These are phyloP conservation scores for Podaxis sp. DNA, from an alignment of 768 basidiomycete species.

Conservation along the genomic window DNA sequence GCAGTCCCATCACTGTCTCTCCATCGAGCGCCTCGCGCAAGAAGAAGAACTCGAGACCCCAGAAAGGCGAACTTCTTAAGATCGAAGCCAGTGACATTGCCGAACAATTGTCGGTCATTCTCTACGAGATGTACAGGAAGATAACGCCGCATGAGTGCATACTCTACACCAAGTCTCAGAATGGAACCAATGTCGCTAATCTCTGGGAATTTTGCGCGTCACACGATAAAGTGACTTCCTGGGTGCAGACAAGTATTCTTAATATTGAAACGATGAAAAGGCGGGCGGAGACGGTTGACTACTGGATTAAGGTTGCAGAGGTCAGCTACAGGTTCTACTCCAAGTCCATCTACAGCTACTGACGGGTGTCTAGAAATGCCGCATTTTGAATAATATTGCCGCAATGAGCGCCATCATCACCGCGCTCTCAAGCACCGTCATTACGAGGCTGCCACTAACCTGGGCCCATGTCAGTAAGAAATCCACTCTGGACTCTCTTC, in stretches of 20 bases:
- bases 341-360: background rate
- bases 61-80: constrained; percentile 60
- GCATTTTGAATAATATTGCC: constrained; percentile 58
- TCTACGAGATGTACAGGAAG: constrained; percentile 65
- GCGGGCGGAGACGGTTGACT: constrained; percentile 59
- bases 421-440: constrained; percentile 57
- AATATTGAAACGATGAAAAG: constrained; percentile 47
- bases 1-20: constrained; percentile 23
- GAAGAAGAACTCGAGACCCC: constrained; percentile 44
- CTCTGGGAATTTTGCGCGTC: constrained; percentile 55
- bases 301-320: constrained; percentile 80
- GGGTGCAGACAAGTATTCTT: constrained; percentile 68
- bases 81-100: constrained; percentile 71
- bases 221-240: constrained; percentile 60
- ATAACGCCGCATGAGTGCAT: constrained; percentile 77
- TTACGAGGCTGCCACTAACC: constrained; percentile 56
- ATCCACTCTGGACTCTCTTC: constrained; percentile 47
- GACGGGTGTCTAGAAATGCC: constrained; percentile 53
- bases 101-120: constrained; percentile 77
- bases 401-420: constrained; percentile 67
- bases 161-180: constrained; percentile 47
- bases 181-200: constrained; percentile 36
- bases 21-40: constrained; percentile 25
- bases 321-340: constrained; percentile 34
- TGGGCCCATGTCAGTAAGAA: constrained; percentile 64